Base-by-base conservation (phyloP, 2,329 filamentous ascomycete species). In the Leptosphaerulina australis region DNA sequence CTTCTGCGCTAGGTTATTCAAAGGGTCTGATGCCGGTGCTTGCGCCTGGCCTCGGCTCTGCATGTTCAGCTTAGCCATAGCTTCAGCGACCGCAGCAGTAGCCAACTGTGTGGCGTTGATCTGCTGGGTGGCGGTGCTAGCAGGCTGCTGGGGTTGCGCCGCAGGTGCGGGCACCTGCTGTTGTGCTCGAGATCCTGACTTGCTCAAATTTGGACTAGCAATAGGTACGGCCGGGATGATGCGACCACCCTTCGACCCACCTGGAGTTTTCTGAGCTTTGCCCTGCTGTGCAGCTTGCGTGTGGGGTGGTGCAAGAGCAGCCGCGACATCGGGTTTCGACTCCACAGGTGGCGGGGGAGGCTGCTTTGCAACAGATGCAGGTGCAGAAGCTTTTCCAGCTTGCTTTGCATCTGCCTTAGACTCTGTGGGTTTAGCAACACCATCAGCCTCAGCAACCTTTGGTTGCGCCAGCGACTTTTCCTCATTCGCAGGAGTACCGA, bases 51-150 rank as follows among this genome's bases (percentile, higher is more conserved):
- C 52, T 15, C 52, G 58, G 48, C 61, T 65, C 41, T 65, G 62
- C 20, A 76, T 57, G n/a, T 74, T 74, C 18, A 92, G 79, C 65
- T 89, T 88, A 1, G 88, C 87, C 86, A 91, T 91, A 2, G 89
- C 89, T 30, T 87, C 83, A 43, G 88, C 88, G n/a, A 91, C 88
- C 7, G 88, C 88, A 22, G 87, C 88, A 62, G 85, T 87, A 1
- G 88, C 88, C 29, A 87, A 84, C 67, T 87, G 84, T 0, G 88
- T 91, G 1, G 88, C 87, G 72, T 88, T 86, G 55, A 83, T 80
- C 34, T 69, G 59, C 34, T 68, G 66, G 10, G 62, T 65, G 33
- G 66, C 59, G n/a, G 60, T 60, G 9, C 58, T 55, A 5, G 61
- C 21, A 29, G 64, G 36, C 36, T 64, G 60, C 17, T 63, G 50